Evolutionary conservation across 495 filamentous ascomycete genomes (phyloP).

Genomic region (Wilcoxina mikolae): DNA sequence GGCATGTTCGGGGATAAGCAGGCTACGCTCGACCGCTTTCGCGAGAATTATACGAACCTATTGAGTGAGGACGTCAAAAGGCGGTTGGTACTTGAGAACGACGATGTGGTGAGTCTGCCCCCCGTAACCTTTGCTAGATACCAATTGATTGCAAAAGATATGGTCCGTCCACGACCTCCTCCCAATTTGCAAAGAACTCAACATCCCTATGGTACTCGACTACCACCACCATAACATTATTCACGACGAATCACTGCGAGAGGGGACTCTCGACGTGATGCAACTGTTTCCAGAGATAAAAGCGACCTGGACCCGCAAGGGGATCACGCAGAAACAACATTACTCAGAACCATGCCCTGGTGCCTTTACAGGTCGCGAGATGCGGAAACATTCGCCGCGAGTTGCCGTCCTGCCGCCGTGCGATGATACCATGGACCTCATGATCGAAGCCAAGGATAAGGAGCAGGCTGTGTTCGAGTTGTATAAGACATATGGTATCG

Average conservation of each 20-base stretch:
- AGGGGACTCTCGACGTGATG: constrained; percentile 73
- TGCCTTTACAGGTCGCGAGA: constrained; percentile 59
- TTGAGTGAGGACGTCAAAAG: constrained; percentile 54
- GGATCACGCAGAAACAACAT: constrained; percentile 90
- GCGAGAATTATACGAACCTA: constrained; percentile 54
- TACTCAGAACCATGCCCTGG: constrained; percentile 67
- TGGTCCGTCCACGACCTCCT: constrained; percentile 87
- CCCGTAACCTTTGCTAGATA: background rate
- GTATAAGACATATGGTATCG: constrained; percentile 72
- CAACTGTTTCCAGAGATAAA: constrained; percentile 56
- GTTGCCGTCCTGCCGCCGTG: constrained; percentile 71
- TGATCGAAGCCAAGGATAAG: constrained; percentile 98
- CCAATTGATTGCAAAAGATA: constrained; percentile 14
- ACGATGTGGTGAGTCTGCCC: constrained; percentile 49
- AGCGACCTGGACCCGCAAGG: constrained; percentile 73
- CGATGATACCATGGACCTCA: constrained; percentile 68
- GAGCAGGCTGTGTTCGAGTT: constrained; percentile 94
- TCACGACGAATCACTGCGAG: constrained; percentile 58
- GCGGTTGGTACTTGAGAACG: constrained; percentile 82
- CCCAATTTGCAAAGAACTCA: constrained; percentile 79
- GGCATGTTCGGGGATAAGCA: constrained; percentile 80
- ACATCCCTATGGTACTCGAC: constrained; percentile 85
- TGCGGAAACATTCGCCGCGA: constrained; percentile 70
- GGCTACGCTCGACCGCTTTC: constrained; percentile 67
- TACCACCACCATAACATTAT: constrained; percentile 94